Percentiles rank a stretch among this genome's conserved stretches.
These are phyloP conservation scores for Colletotrichum melonis DNA, from an alignment of 2,329 filamentous ascomycete species.

Conservation along the genomic window DNA sequence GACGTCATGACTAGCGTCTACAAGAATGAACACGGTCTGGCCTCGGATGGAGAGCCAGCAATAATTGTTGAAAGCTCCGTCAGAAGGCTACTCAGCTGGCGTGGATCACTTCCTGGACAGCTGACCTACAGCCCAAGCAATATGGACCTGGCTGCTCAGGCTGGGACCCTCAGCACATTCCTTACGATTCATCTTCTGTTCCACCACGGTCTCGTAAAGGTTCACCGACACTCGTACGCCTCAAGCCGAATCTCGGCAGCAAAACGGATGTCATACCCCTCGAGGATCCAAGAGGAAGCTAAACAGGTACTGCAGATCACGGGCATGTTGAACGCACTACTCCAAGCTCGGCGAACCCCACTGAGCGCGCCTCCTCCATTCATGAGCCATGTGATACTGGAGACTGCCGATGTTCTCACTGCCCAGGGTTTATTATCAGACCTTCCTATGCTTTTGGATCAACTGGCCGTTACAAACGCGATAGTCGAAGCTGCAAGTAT, in stretches of 20 bases:
- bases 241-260: slow-evolving; percentile 50
- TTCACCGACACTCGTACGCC: slow-evolving; percentile 70
- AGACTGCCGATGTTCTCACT: slow-evolving; percentile 75
- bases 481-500: slow-evolving; percentile 66
- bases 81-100: slow-evolving; percentile 69
- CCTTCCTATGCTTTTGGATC: slow-evolving; percentile 63
- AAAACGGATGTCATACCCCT: slow-evolving; percentile 56
- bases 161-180: slow-evolving; percentile 67
- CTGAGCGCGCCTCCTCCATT: slow-evolving; percentile 67
- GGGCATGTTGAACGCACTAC: slow-evolving; percentile 52
- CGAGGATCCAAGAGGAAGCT: slow-evolving; percentile 63
- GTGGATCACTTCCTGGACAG: slow-evolving; percentile 63
- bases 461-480: slow-evolving; percentile 63
- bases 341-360: slow-evolving; percentile 44
- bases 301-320: slow-evolving; percentile 61
- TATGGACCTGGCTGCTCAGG: slow-evolving; percentile 64
- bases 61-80: slow-evolving; percentile 58
- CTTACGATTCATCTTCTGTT: slow-evolving; percentile 76
- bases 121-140: slow-evolving; percentile 67
- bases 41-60: slow-evolving; percentile 36
- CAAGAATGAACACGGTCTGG: slow-evolving; percentile 12
- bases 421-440: slow-evolving; percentile 66
- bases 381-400: slow-evolving; percentile 69
- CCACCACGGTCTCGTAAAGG: slow-evolving; percentile 71
- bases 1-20: slow-evolving; percentile 71